These are phyloP conservation scores for Pythium aquatile DNA, from an alignment of 352 stramenopile genomes.

Conservation along the genomic window DNA sequence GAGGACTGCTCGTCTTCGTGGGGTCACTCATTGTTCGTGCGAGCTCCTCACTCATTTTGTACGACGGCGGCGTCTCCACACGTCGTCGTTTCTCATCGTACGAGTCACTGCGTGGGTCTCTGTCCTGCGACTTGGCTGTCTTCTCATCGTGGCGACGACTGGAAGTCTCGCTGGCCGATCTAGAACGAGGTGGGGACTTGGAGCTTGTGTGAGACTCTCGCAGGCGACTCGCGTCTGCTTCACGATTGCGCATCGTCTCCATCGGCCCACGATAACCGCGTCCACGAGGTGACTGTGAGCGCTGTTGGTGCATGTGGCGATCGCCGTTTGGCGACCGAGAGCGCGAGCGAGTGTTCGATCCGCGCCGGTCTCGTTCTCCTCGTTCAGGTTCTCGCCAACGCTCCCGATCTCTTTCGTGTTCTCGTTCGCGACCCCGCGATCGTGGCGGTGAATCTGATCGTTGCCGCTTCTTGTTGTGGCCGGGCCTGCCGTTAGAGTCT, in stretches of 20 bases:
- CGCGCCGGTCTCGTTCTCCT: neutral
- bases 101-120: neutral
- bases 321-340: neutral
- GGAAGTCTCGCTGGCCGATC: neutral
- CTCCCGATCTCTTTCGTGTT: neutral
- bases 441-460: neutral
- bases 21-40: neutral
- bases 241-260: neutral
- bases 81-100: constrained; percentile 1
- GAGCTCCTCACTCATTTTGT: neutral
- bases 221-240: neutral
- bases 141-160: constrained; percentile 4
- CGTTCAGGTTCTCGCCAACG: neutral
- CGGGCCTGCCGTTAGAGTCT: neutral
- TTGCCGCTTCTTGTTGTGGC: neutral
- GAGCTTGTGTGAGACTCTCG: too few relatives aligned
- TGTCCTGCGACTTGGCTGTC: neutral
- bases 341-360: neutral
- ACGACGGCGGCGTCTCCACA: constrained; percentile 17
- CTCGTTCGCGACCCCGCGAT: neutral
- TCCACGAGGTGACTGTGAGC: neutral
- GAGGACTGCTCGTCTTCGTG: neutral
- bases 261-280: neutral
- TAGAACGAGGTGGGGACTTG: neutral
- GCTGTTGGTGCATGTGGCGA: neutral